Evolutionary conservation across 169 alveolate species (phyloP).

Genomic region (Plasmodium cynomolgi): DNA sequence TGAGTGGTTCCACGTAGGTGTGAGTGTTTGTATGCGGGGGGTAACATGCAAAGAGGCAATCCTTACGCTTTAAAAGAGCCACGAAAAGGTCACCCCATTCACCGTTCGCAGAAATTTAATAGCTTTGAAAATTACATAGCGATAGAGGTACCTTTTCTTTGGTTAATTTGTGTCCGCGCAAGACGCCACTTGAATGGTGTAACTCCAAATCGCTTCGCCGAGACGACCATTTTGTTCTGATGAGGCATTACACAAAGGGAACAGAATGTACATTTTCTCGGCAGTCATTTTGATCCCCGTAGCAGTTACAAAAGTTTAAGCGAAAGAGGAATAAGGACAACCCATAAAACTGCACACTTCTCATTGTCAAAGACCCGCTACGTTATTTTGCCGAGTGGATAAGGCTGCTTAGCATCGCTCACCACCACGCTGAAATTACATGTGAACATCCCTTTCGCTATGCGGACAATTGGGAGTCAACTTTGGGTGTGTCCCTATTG

Average conservation of each 20-base stretch:
- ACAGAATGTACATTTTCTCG: background rate
- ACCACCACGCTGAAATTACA: background rate
- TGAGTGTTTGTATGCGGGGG: background rate
- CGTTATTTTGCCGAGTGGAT: background rate
- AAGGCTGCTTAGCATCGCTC: background rate
- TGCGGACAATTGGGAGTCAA: background rate
- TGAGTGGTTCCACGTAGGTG: background rate
- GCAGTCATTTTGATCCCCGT: background rate
- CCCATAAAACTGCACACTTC: background rate
- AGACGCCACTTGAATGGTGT: background rate
- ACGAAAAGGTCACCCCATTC: background rate
- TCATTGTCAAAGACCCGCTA: background rate
- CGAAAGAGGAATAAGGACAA: background rate
- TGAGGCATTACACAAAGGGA: background rate
- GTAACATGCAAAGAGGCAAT: background rate
- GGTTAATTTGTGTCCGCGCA: background rate
- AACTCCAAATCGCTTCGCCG: background rate
- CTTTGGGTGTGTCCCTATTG: background rate
- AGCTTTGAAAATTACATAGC: background rate
- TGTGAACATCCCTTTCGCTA: background rate
- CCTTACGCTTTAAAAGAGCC: background rate
- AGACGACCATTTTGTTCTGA: background rate
- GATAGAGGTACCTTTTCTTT: background rate
- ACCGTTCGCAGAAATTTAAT: background rate
- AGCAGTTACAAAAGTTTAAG: background rate